A percentile compares a stretch with the other conserved stretches of the same genome.
phyloP scores from a whole-genome alignment of 257 asterid species.

The Nicotiana otophora region DNA sequence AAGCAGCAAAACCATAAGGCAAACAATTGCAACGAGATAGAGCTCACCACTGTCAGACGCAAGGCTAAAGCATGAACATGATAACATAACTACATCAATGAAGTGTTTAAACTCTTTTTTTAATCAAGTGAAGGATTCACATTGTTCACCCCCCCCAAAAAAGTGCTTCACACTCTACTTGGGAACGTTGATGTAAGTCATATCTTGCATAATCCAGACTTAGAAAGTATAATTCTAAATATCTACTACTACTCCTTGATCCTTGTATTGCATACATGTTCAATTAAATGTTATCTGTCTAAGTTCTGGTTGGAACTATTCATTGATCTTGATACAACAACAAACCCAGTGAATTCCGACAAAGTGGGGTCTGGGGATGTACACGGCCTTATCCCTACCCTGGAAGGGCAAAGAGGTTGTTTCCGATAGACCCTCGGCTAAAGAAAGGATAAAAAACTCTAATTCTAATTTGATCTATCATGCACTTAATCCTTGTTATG shows the following conservation, averaged over 20 bases:
- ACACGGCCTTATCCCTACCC: too few species aligned
- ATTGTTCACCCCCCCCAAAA: too few species aligned
- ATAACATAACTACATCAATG: neutral
- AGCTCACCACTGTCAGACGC: neutral
- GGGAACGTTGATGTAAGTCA: neutral
- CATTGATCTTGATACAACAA: neutral
- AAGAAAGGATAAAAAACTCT: neutral
- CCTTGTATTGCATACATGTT: neutral
- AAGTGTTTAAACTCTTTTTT: neutral
- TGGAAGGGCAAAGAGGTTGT: too few species aligned
- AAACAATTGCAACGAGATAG: neutral
- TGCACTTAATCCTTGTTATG: neutral
- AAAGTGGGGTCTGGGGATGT: too few species aligned
- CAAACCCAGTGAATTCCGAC: neutral
- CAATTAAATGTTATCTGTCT: neutral
- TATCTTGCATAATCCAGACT: neutral
- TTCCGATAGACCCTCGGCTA: too few species aligned
- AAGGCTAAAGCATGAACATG: neutral
- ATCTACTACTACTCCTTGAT: neutral
- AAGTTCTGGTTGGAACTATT: neutral
- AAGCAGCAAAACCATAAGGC: neutral
- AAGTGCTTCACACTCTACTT: neutral
- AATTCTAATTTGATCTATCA: neutral
- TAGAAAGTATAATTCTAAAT: neutral
- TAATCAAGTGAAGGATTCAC: neutral